Percentiles rank a stretch among this genome's conserved stretches.
Conservation (phyloP, 495 filamentous ascomycete genomes). For the Hapsidospora chrysogenum region DNA sequence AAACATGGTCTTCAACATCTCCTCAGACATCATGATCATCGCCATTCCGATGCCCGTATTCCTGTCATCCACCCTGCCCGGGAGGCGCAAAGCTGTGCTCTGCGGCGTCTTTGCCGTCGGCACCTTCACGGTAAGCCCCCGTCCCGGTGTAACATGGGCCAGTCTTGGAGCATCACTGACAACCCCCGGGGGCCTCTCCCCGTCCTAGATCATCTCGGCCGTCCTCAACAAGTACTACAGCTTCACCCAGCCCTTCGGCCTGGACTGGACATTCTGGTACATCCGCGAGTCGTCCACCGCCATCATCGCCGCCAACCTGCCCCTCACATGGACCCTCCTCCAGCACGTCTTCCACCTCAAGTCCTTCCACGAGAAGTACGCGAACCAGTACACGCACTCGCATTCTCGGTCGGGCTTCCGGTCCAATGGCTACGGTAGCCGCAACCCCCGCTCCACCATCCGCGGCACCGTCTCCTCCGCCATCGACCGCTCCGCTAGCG, state of each 20-base stretch:
- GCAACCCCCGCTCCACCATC: not conserved
- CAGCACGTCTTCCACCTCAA: not conserved
- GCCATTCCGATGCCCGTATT: constrained; percentile 26
- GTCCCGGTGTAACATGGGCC: no score
- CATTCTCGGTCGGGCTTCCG: not conserved
- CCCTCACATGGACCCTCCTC: constrained; percentile 27
- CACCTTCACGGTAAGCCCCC: constrained; percentile 26
- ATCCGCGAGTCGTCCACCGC: constrained; percentile 27
- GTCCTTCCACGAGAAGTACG: not conserved
- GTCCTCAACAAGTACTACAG: constrained; percentile 30
- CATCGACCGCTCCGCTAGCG: not conserved
- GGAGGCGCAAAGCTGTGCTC: constrained; percentile 23
- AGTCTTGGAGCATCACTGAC: no score
- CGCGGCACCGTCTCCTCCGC: not conserved
- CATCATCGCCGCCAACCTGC: constrained; percentile 30
- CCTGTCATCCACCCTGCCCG: constrained; percentile 16
- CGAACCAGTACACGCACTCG: not conserved
- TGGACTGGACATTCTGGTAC: constrained; percentile 34
- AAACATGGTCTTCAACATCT: constrained; percentile 31
- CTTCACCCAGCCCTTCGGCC: constrained; percentile 20
- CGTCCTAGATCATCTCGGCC: constrained; percentile 26
- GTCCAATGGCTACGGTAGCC: not conserved
- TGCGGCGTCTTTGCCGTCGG: constrained; percentile 27
- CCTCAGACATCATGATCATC: constrained; percentile 30
- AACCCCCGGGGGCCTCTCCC: no score